Percentiles rank a stretch among this genome's conserved stretches.
phyloP scores from a whole-genome alignment of 352 stramenopile genomes.

The Globisporangium apiculatum region DNA sequence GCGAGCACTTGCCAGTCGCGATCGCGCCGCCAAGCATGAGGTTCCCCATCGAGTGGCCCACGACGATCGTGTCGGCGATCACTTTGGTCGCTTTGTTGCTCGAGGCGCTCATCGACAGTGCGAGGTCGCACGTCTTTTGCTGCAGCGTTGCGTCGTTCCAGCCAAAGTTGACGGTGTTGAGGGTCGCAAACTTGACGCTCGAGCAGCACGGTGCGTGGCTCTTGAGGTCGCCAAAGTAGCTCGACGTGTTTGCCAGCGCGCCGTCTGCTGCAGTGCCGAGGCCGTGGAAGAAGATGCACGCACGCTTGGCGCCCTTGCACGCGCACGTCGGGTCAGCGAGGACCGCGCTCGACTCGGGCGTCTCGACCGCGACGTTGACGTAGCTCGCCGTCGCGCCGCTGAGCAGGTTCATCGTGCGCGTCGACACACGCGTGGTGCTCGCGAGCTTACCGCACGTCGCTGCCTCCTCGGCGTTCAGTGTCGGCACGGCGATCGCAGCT shows the following conservation, averaged over 20 bases:
- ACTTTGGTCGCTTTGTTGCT: conserved; percentile 25
- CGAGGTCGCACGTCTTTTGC: conserved; percentile 25
- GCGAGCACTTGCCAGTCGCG: conserved; percentile 11
- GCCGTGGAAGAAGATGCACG: conserved; percentile 57
- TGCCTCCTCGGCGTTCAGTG: conserved; percentile 3
- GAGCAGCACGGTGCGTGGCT: conserved; percentile 57
- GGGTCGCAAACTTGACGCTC: conserved; percentile 34
- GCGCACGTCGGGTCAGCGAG: conserved; percentile 18
- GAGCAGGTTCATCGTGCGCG: too few relatives aligned
- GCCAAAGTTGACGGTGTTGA: conserved; percentile 36
- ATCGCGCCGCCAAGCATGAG: conserved; percentile 35
- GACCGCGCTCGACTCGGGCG: conserved; percentile 7
- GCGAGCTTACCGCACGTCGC: conserved; percentile 6
- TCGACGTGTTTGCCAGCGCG: conserved; percentile 24
- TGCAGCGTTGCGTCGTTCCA: conserved; percentile 41
- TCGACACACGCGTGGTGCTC: not conserved
- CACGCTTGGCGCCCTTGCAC: conserved; percentile 27
- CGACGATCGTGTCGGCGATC: conserved; percentile 54
- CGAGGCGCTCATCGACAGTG: conserved; percentile 25
- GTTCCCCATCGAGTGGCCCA: conserved; percentile 64
- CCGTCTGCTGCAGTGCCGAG: conserved; percentile 26
- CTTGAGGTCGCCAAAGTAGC: conserved; percentile 39
- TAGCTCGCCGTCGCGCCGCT: conserved; percentile 9
- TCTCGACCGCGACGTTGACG: conserved; percentile 14
- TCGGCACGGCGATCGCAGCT: not conserved